phyloP scores from a whole-genome alignment of 1,139 yeast genomes.

The Geotrichum histeridarum region DNA sequence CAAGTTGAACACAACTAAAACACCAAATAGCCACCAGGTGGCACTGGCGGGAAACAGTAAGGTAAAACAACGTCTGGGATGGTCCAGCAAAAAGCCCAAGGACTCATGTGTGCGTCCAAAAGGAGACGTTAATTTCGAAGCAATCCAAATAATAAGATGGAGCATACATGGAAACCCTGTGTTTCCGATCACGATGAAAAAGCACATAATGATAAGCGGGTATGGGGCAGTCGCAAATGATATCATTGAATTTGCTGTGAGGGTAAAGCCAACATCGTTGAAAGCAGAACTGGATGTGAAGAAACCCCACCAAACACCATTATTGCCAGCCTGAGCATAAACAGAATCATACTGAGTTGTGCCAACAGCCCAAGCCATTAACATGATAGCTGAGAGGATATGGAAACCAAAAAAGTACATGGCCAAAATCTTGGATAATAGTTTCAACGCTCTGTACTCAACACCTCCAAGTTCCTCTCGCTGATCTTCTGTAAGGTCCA shows the following conservation, averaged over 20 bases:
- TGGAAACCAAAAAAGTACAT: slow-evolving; percentile 73
- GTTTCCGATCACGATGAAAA: slow-evolving; percentile 81
- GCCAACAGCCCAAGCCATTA: slow-evolving; percentile 62
- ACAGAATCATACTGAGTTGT: slow-evolving; percentile 42
- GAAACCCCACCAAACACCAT: slow-evolving; percentile 89
- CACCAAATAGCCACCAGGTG: slow-evolving; percentile 88
- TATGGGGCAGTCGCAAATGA: slow-evolving; percentile 60
- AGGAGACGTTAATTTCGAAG: slow-evolving; percentile 63
- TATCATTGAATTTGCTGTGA: slow-evolving; percentile 73
- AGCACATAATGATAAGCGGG: slow-evolving; percentile 55
- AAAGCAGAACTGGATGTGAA: slow-evolving; percentile 75
- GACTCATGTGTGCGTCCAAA: slow-evolving; percentile 53
- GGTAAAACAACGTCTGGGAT: slow-evolving; percentile 95
- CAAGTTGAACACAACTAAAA: slow-evolving; percentile 64
- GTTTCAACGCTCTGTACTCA: slow-evolving; percentile 83
- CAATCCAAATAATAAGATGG: slow-evolving; percentile 73
- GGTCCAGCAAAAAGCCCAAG: slow-evolving; percentile 80
- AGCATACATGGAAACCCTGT: slow-evolving; percentile 86
- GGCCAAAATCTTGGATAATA: slow-evolving; percentile 62
- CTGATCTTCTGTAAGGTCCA: slow-evolving; percentile 72
- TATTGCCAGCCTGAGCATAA: slow-evolving; percentile 52
- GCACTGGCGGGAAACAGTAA: slow-evolving; percentile 85
- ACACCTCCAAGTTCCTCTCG: slow-evolving; percentile 96
- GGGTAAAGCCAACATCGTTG: slow-evolving; percentile 76
- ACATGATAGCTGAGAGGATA: slow-evolving; percentile 51